These are phyloP conservation scores for Mollisiaceae sp. DNA, from an alignment of 2,329 filamentous ascomycete species.

Conservation along the genomic window DNA sequence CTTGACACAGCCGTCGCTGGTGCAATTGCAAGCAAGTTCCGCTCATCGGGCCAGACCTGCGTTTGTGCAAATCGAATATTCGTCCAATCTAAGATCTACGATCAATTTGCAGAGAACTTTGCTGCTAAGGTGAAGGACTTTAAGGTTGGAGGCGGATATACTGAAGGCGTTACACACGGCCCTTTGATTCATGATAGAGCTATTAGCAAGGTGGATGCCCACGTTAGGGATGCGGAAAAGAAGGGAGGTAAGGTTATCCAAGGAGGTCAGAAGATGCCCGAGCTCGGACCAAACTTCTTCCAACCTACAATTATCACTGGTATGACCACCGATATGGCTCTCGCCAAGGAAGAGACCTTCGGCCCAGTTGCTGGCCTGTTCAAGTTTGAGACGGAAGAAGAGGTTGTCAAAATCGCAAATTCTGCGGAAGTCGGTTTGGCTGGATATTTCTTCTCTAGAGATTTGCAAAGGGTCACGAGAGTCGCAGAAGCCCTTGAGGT, in stretches of 20 bases:
- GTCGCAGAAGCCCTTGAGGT: constrained; percentile 76
- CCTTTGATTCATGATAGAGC: constrained; percentile 87
- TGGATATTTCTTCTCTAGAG: constrained; percentile 86
- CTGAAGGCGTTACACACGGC: constrained; percentile 74
- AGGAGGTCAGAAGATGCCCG: constrained; percentile 75
- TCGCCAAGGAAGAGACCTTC: constrained; percentile 91
- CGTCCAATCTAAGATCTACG: constrained; percentile 79
- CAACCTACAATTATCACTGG: constrained; percentile 87
- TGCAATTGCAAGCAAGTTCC: constrained; percentile 88
- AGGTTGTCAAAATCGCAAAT: constrained; percentile 87
- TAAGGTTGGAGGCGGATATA: constrained; percentile 77
- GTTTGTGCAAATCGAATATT: constrained; percentile 88
- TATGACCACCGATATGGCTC: constrained; percentile 84
- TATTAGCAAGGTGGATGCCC: constrained; percentile 76
- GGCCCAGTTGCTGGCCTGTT: constrained; percentile 92
- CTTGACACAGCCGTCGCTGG: constrained; percentile 83
- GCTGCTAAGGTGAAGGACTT: constrained; percentile 75
- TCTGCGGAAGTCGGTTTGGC: constrained; percentile 83
- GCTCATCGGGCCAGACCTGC: constrained; percentile 93
- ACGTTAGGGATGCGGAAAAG: constrained; percentile 77
- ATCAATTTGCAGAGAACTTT: constrained; percentile 72
- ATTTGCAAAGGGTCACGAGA: constrained; percentile 63
- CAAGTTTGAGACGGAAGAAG: constrained; percentile 84
- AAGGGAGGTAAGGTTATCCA: constrained; percentile 78
- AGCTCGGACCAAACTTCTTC: constrained; percentile 86